Evolutionary conservation across 208 protist species (phyloP).

Genomic region (Acanthamoeba triangularis): DNA sequence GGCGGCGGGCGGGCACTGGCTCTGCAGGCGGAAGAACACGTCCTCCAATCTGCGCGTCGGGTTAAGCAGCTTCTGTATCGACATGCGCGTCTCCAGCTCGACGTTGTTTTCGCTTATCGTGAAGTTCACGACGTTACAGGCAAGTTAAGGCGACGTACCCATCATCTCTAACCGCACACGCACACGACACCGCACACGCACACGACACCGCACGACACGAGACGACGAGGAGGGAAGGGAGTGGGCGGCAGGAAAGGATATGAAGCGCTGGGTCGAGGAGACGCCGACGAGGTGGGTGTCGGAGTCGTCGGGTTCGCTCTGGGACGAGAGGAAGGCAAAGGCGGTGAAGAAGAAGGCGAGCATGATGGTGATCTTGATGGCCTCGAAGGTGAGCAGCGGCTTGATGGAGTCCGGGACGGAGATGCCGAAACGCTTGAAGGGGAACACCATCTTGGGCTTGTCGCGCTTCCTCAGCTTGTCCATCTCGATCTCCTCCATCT

Average conservation of each 20-base stretch:
- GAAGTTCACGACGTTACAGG: constrained; percentile 16
- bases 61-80: neutral
- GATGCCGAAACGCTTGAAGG: constrained; percentile 48
- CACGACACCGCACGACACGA: neutral
- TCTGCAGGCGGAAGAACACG: constrained; percentile 22
- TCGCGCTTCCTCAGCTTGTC: neutral
- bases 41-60: neutral
- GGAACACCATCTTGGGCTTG: neutral
- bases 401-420: neutral
- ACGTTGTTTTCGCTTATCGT: neutral
- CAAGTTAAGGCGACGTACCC: neutral
- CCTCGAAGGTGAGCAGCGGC: constrained; percentile 19
- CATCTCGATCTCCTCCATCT: constrained; percentile 4
- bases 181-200: neutral
- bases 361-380: constrained; percentile 58
- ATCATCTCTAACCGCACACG: neutral
- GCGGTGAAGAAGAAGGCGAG: constrained; percentile 36
- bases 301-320: constrained; percentile 44
- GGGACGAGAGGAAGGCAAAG: constrained; percentile 37
- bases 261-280: neutral
- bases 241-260: neutral
- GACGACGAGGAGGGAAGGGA: neutral
- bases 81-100: constrained; percentile 33
- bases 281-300: constrained; percentile 34
- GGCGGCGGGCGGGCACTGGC: neutral